A percentile compares a stretch with the other conserved stretches of the same genome.
These are phyloP conservation scores for Conringia planisiliqua DNA, from an alignment of 345 rosid species.

Conservation along the genomic window DNA sequence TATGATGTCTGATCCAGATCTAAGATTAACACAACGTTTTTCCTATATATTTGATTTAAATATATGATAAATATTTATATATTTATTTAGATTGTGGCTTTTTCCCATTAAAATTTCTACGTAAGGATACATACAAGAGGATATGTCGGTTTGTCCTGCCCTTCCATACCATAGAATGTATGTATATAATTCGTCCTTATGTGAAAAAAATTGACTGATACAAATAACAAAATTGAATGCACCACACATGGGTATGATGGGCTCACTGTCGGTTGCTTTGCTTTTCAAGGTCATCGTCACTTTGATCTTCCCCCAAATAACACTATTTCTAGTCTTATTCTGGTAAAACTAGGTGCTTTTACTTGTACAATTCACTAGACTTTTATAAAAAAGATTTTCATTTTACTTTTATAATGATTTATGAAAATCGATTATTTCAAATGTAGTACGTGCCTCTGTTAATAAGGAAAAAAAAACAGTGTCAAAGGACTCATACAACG, in stretches of 20 bases:
- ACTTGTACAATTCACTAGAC: not conserved
- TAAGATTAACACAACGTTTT: not conserved
- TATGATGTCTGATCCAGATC: not conserved
- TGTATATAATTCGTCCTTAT: constrained; percentile 6
- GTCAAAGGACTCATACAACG: not conserved
- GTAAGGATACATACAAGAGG: not conserved
- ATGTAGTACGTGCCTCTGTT: not conserved
- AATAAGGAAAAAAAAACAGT: not conserved
- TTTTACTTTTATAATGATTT: too few relatives aligned
- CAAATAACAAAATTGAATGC: constrained; percentile 7
- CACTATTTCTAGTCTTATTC: constrained; percentile 2
- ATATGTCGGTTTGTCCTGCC: constrained; percentile 1
- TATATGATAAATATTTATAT: not conserved
- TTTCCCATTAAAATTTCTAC: not conserved
- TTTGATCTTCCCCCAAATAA: not conserved
- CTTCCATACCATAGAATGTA: not conserved
- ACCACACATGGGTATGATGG: constrained; percentile 16
- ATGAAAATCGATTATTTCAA: not conserved
- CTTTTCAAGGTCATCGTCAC: not conserved
- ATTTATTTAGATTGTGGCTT: not conserved
- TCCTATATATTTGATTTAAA: not conserved
- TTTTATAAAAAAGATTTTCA: not conserved
- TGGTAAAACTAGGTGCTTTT: not conserved
- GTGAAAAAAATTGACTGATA: not conserved
- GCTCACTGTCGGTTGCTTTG: constrained; percentile 11